Conservation (phyloP, 2,329 filamentous ascomycete genomes). For the Alternaria brassicae region DNA sequence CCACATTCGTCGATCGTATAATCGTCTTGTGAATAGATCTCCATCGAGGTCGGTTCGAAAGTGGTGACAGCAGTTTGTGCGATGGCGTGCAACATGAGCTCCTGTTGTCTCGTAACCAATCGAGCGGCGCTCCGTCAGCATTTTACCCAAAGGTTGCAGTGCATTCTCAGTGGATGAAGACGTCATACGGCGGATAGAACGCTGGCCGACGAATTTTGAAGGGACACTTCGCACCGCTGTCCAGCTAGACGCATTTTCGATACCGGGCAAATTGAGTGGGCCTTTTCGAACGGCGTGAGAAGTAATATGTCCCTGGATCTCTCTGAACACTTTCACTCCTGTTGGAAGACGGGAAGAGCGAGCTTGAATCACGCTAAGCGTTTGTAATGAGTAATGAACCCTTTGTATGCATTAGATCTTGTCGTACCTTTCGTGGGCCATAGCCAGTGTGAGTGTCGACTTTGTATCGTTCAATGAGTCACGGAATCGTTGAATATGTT, state of each 20-base stretch:
- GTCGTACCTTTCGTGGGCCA: not conserved
- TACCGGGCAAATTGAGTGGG: not conserved
- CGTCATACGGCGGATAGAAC: not conserved
- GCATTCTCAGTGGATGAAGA: not conserved
- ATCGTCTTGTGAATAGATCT: slow-evolving; percentile 22
- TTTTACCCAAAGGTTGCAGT: not conserved
- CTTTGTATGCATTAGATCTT: not conserved
- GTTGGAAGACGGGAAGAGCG: not conserved
- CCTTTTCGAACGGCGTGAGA: accelerated
- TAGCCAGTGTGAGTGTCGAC: not conserved
- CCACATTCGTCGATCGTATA: slow-evolving; percentile 23
- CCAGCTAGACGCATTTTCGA: not conserved
- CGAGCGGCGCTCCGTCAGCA: not conserved
- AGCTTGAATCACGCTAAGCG: not conserved
- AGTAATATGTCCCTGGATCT: not conserved
- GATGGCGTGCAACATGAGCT: slow-evolving; percentile 21
- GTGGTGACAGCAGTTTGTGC: slow-evolving; percentile 13
- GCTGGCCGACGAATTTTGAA: not conserved
- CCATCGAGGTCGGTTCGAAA: slow-evolving; percentile 18
- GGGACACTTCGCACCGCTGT: not conserved
- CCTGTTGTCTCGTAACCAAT: not conserved
- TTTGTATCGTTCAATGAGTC: not conserved
- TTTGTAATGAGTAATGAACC: not conserved
- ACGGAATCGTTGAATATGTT: not conserved
- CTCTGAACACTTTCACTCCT: not conserved